A percentile compares a stretch with the other conserved stretches of the same genome.
Evolutionary conservation across 371 early-diverging fungal genomes (phyloP).

Genomic region (Sporodiniella umbellata): DNA sequence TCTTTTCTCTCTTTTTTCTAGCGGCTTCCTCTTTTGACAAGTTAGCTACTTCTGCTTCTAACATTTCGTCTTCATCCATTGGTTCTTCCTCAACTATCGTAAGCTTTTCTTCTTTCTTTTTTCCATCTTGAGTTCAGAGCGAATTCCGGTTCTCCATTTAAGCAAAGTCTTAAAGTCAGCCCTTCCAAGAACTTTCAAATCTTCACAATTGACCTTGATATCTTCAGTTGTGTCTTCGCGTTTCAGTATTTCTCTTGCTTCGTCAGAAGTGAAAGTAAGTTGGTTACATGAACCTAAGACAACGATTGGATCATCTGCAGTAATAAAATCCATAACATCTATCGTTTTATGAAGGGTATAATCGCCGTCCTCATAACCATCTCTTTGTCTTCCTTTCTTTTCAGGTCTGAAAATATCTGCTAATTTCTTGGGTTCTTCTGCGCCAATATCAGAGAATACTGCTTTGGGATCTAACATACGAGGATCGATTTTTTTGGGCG

Average conservation of each 20-base stretch:
- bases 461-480: constrained; percentile 91
- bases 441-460: constrained; percentile 91
- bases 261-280: constrained; percentile 71
- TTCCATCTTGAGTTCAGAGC: constrained; percentile 47
- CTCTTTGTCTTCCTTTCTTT: constrained; percentile 87
- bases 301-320: constrained; percentile 71
- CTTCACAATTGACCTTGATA: constrained; percentile 73
- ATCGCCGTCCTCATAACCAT: constrained; percentile 96
- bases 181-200: constrained; percentile 91
- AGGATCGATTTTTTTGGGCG: constrained; percentile 96
- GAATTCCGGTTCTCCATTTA: constrained; percentile 82
- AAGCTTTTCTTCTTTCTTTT: constrained; percentile 51
- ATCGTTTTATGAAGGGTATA: constrained; percentile 76
- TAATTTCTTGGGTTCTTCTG: constrained; percentile 43
- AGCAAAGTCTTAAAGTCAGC: constrained; percentile 87
- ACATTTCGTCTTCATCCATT: constrained; percentile 55
- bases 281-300: constrained; percentile 74
- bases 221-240: constrained; percentile 77
- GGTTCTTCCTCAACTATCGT: constrained; percentile 50
- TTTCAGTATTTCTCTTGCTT: constrained; percentile 54
- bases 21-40: constrained; percentile 58
- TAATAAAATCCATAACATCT: constrained; percentile 78
- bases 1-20: constrained; percentile 56
- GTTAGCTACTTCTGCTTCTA: constrained; percentile 59
- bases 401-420: constrained; percentile 79